Conservation (phyloP, 176 grass and related monocot genomes). For the Rhynchospora pubera region DNA sequence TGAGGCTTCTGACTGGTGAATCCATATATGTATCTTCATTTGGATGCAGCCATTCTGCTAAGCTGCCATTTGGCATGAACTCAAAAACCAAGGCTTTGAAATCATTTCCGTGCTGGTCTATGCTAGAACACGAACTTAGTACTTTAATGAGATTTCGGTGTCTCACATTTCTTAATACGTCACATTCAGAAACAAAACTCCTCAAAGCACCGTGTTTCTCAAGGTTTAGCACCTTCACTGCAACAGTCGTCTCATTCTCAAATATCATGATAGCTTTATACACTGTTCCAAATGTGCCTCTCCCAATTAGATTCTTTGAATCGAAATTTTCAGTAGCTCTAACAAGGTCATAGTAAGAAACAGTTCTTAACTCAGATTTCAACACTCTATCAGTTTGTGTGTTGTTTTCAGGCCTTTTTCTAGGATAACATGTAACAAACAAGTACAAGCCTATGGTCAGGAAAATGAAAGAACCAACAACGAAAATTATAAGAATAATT, state of each 20-base stretch:
- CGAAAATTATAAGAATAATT: not conserved
- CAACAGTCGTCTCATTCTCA: constrained; percentile 2
- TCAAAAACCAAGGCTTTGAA: constrained; percentile 45
- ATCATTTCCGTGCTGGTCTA: constrained; percentile 30
- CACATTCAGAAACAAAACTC: constrained; percentile 38
- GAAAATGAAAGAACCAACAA: not conserved
- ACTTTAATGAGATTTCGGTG: constrained; percentile 41
- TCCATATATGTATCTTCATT: not conserved
- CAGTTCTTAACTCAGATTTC: not conserved
- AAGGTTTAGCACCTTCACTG: constrained; percentile 45
- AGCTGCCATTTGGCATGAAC: constrained; percentile 38
- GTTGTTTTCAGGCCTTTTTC: not conserved
- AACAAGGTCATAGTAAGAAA: constrained; percentile 33
- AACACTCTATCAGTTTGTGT: not conserved
- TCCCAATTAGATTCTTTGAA: constrained; percentile 11
- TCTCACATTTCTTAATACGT: constrained; percentile 29
- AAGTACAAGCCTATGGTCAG: not conserved
- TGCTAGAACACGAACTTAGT: constrained; percentile 35
- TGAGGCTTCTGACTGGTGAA: not conserved
- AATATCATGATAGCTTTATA: constrained; percentile 23
- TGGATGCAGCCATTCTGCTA: constrained; percentile 42
- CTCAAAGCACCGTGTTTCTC: constrained; percentile 25
- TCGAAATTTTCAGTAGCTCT: constrained; percentile 36
- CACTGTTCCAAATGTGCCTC: no score
- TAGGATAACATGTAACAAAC: not conserved